These are phyloP conservation scores for Exidia glandulosa DNA, from an alignment of 768 basidiomycete species.

Conservation along the genomic window DNA sequence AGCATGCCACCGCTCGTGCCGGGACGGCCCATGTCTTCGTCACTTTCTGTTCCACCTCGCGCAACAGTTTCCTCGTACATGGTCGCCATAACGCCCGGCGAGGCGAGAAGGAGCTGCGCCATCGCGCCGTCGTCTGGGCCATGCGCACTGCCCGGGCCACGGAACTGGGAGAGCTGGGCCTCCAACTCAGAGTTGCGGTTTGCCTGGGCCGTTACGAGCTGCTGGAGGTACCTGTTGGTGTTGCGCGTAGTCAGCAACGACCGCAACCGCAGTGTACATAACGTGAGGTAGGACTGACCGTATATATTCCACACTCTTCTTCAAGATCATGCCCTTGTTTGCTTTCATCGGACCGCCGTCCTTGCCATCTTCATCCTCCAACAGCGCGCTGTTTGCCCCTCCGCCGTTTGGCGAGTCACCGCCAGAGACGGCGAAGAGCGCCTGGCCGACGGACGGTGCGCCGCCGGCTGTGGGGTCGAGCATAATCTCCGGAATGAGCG, in stretches of 20 bases:
- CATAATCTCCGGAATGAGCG: slow-evolving; percentile 78
- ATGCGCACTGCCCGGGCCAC: not conserved
- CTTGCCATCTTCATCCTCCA: slow-evolving; percentile 12
- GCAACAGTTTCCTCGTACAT: not conserved
- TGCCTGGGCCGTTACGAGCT: slow-evolving; percentile 72
- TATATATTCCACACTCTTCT: slow-evolving; percentile 73
- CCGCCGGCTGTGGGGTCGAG: slow-evolving; percentile 42
- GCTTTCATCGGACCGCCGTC: slow-evolving; percentile 55
- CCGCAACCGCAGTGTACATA: not conserved
- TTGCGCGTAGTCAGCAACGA: slow-evolving; percentile 15
- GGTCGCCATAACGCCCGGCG: not conserved
- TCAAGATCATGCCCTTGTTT: slow-evolving; percentile 88
- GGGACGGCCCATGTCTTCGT: not conserved
- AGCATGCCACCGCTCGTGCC: not conserved
- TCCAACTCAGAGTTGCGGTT: slow-evolving; percentile 71
- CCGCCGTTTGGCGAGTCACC: not conserved
- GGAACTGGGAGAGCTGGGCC: slow-evolving; percentile 34
- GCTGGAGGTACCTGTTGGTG: slow-evolving; percentile 56
- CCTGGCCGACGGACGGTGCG: slow-evolving; percentile 7
- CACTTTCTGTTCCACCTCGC: not conserved
- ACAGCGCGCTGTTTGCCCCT: slow-evolving; percentile 12
- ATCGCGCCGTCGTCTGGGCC: not conserved
- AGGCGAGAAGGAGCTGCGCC: not conserved
- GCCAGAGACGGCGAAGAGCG: slow-evolving; percentile 7
- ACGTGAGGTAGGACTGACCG: slow-evolving; percentile 19